Conservation (phyloP, 352 stramenopile genomes). For the Pilasporangium apinafurcum region DNA sequence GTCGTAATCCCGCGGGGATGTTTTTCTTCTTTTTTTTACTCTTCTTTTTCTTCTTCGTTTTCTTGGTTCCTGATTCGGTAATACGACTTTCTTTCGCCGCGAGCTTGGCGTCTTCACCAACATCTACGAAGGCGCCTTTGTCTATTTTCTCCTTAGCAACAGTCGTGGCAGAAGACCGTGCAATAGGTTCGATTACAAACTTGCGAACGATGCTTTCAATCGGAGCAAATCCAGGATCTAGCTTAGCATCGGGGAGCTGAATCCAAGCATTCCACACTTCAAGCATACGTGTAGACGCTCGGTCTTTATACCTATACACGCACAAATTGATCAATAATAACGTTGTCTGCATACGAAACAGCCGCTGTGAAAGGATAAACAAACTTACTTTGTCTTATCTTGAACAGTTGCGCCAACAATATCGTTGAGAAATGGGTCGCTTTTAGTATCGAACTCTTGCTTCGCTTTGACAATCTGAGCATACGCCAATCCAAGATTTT, state of each 20-base stretch:
- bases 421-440: constrained; percentile 46
- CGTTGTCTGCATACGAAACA: neutral
- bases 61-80: too few species aligned
- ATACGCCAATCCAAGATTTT: constrained; percentile 93
- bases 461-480: constrained; percentile 89
- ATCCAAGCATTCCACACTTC: constrained; percentile 66
- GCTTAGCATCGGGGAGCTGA: constrained; percentile 29
- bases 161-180: neutral
- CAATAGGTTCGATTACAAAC: constrained; percentile 22
- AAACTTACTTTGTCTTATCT: constrained; percentile 29
- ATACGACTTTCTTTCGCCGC: too few species aligned
- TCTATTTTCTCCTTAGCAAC: constrained; percentile 1
- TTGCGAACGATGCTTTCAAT: constrained; percentile 45
- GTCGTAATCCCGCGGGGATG: too few species aligned
- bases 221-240: constrained; percentile 37
- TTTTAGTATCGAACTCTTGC: constrained; percentile 23
- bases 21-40: neutral
- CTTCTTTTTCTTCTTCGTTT: neutral
- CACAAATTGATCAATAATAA: neutral
- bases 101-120: neutral
- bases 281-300: constrained; percentile 54
- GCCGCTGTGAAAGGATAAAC: too few species aligned
- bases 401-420: constrained; percentile 27
- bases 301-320: constrained; percentile 49
- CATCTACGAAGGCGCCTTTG: neutral